These are phyloP conservation scores for Fraxinus quadrangulata DNA, from an alignment of 257 asterid genomes.

Conservation along the genomic window DNA sequence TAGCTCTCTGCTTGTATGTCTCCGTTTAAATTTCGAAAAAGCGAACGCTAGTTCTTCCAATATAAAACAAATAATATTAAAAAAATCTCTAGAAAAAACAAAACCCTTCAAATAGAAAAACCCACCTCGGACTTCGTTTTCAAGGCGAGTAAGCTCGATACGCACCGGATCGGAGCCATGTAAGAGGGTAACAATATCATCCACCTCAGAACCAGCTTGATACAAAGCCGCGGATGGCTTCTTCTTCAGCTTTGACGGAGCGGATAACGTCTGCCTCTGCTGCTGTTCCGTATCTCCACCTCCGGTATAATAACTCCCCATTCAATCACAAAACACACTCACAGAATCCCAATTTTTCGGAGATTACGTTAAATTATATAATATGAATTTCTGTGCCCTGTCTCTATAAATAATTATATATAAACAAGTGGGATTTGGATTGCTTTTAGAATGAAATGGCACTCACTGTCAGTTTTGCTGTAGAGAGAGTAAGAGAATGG, in stretches of 20 bases:
- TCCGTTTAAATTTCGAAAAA: constrained; percentile 1
- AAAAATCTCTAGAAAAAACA: constrained; percentile 5
- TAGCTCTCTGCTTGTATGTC: neutral
- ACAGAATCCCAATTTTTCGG: constrained; percentile 18
- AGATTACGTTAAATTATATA: constrained; percentile 20
- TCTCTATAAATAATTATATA: constrained; percentile 12
- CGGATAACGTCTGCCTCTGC: constrained; percentile 48
- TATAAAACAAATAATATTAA: neutral
- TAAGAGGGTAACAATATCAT: constrained; percentile 57
- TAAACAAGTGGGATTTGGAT: neutral
- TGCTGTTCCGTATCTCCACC: constrained; percentile 46
- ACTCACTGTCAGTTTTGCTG: constrained; percentile 30
- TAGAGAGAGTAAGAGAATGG: constrained; percentile 33
- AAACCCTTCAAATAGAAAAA: constrained; percentile 6
- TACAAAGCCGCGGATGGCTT: constrained; percentile 35
- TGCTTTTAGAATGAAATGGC: constrained; percentile 7
- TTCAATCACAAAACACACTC: constrained; percentile 18
- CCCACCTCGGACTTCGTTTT: constrained; percentile 76
- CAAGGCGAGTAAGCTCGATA: constrained; percentile 84
- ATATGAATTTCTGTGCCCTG: neutral
- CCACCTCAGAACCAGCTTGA: constrained; percentile 55
- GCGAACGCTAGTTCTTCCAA: constrained; percentile 1
- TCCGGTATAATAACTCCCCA: constrained; percentile 42
- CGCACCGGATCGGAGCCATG: constrained; percentile 94
- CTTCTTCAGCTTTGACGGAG: constrained; percentile 53